phyloP scores from a whole-genome alignment of 1,139 yeast genomes.

The Kazachstania sp. region DNA sequence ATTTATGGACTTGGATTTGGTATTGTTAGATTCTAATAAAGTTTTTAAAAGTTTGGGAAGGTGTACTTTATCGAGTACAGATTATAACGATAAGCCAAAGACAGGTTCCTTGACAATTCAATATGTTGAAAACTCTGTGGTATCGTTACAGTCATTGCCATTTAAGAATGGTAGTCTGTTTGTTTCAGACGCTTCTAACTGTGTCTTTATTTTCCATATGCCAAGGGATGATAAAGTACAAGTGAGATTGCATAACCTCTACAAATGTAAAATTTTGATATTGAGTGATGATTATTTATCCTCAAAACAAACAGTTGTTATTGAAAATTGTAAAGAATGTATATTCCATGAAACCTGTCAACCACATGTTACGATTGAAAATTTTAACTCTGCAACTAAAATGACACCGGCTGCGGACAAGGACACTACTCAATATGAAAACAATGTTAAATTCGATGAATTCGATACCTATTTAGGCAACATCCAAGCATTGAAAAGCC shows the following conservation, averaged over 20 bases:
- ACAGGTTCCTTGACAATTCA: slow-evolving; percentile 15
- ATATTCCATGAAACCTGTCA: slow-evolving; percentile 11
- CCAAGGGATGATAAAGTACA: slow-evolving; percentile 14
- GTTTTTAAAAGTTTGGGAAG: slow-evolving; percentile 4
- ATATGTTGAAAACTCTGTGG: slow-evolving; percentile 7
- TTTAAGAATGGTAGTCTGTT: slow-evolving; percentile 19
- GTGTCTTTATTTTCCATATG: slow-evolving; percentile 9
- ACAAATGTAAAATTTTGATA: slow-evolving; percentile 14
- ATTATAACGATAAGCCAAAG: neutral
- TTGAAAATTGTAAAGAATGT: slow-evolving; percentile 17
- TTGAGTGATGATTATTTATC: neutral
- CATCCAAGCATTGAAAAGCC: neutral
- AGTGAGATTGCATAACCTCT: slow-evolving; percentile 16
- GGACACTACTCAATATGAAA: neutral
- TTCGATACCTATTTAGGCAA: slow-evolving; percentile 4
- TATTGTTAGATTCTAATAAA: neutral
- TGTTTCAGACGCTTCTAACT: slow-evolving; percentile 12
- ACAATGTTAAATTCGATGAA: slow-evolving; percentile 4
- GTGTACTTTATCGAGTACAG: slow-evolving; percentile 5
- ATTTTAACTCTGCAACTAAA: slow-evolving; percentile 11
- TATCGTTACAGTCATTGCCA: slow-evolving; percentile 9
- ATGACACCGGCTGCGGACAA: neutral
- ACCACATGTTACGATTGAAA: slow-evolving; percentile 10
- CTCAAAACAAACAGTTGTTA: slow-evolving; percentile 14
- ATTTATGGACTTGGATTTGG: slow-evolving; percentile 1